These are phyloP conservation scores for Acer campestre DNA, from an alignment of 345 rosid genomes.

Conservation along the genomic window DNA sequence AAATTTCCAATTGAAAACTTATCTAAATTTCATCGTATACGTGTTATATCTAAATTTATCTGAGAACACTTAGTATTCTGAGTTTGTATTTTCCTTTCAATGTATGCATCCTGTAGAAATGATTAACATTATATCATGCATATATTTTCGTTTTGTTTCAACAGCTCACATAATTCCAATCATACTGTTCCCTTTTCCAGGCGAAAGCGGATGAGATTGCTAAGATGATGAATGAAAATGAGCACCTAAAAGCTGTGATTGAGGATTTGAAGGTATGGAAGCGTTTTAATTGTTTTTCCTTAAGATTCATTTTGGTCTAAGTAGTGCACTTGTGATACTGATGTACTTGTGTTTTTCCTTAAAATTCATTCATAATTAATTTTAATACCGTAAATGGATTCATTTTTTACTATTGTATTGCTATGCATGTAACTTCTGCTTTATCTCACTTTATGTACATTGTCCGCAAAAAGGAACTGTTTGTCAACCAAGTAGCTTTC, in stretches of 20 bases:
- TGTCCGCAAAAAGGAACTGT: background rate
- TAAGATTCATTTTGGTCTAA: background rate
- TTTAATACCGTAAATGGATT: background rate
- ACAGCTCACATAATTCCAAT: constrained; percentile 22
- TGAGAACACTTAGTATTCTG: background rate
- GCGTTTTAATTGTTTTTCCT: constrained; percentile 13
- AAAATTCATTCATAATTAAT: background rate
- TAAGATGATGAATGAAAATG: constrained; percentile 93
- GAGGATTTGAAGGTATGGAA: constrained; percentile 86
- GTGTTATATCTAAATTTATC: background rate
- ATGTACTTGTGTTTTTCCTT: background rate
- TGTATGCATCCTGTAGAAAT: background rate
- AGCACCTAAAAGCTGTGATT: constrained; percentile 71
- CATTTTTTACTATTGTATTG: background rate
- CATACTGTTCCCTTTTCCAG: constrained; percentile 39
- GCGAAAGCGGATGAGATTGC: constrained; percentile 99
- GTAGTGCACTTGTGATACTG: background rate
- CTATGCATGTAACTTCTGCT: background rate
- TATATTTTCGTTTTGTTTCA: constrained; percentile 9
- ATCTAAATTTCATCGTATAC: background rate
- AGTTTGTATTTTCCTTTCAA: background rate
- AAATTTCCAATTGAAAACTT: background rate
- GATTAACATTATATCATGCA: background rate
- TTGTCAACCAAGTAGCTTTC: background rate
- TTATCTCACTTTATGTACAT: background rate